Conservation (phyloP, 306 rosid genomes). For the Castanea sativa region DNA sequence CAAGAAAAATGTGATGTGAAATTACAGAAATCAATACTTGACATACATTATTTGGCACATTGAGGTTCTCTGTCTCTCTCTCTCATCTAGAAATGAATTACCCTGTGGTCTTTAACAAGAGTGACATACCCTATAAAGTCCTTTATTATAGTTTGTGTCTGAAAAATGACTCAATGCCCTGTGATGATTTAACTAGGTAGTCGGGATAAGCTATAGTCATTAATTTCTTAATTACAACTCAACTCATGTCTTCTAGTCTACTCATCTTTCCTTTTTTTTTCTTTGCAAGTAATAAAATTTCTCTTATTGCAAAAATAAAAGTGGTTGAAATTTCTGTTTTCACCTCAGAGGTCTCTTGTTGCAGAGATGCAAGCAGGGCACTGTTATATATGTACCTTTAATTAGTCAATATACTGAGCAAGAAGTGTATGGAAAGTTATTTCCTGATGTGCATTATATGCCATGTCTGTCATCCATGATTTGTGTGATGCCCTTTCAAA, state of each 20-base stretch:
- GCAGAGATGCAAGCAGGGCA: not conserved
- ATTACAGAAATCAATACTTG: not conserved
- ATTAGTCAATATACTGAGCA: not conserved
- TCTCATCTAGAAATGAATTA: no score
- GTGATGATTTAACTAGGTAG: not conserved
- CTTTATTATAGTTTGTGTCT: not conserved
- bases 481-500: not conserved
- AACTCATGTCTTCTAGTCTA: not conserved
- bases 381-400: not conserved
- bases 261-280: not conserved
- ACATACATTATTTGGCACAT: no score
- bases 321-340: not conserved
- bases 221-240: not conserved
- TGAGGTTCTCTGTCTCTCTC: no score
- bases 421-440: not conserved
- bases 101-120: no score
- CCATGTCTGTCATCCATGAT: not conserved
- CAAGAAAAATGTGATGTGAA: not conserved
- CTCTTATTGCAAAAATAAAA: not conserved
- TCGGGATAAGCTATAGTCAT: not conserved
- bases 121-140: no score
- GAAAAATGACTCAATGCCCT: not conserved
- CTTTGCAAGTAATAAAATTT: not conserved
- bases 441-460: not conserved
- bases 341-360: not conserved